Evolutionary conservation across 345 rosid species (phyloP), one percentile per base, ranked within the genome.

Genomic region (Hibiscus syriacus): DNA sequence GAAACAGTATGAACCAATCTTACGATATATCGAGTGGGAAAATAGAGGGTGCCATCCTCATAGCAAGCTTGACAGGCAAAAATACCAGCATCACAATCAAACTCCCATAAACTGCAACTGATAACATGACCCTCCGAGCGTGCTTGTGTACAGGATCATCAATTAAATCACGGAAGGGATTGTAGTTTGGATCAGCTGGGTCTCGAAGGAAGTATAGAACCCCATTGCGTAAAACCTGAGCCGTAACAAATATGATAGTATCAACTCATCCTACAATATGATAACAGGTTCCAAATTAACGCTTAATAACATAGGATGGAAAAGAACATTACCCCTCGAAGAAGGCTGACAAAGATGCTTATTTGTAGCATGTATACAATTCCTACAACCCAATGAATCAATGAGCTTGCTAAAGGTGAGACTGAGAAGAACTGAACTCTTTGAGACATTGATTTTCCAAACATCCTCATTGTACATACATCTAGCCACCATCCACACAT

Each of bases 401-500:
- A 79, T 6, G 98, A 91, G 77, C 99, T 89, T 70, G 99, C 99
- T 68, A 94, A 66, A 57, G 99, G 99, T 76, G 98, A 89, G 63
- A 85, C 73, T 30, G 96, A 80, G 62, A 91, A 87, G 81, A 86
- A 94, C 43, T 85, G 93, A 65, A 87, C 86, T 66, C 99, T 84
- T 57, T 91, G 86, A 69, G 93, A 78, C 98, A 94, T 89, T 9
- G 98, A 81, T 80, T 86, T 91, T 70, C 98, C 97, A 81, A 94
- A 94, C 97, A 94, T 89, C 83, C 89, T 82, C 70, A 89, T 81
- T 1, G 99, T 94, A 73, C 97, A 94, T 43, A 91, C 88, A 86
- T 94, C 99, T 55, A 94, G 80, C 98, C 98, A 94, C 99, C 99
- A 94, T 48, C 99, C 99, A 77, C 99, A 94, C 98, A 94, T 91